Evolutionary conservation across 805 yeast genomes (phyloP), one percentile per base, ranked within the genome.

Genomic region (Lipomyces orientalis): DNA sequence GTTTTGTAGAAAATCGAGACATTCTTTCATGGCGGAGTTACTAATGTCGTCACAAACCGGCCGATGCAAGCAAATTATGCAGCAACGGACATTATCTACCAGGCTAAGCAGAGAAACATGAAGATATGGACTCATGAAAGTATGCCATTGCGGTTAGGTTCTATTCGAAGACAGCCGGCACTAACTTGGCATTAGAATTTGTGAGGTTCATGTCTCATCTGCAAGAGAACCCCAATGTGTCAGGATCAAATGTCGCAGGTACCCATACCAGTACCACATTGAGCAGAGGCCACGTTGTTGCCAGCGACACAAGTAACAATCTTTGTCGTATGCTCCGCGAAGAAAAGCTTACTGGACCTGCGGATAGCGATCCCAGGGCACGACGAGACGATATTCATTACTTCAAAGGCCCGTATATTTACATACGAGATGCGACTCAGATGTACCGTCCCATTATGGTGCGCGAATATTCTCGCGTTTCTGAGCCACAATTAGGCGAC

Each of bases 111-210:
- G 60, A 83, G 83, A 62, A 87, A 86, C 68, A 85, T 90, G 77
- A 91, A 93, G 77, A 90, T 93, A 31, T 94, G 98, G 97, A 86
- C 89, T 52, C 88, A 86, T 74, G 97, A 91, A 64, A 94, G 71
- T 68, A 68, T 19, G 71, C 3, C 2, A 8, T 37, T 39, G 49
- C 49, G 19, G 14, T n/a, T 43, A 43, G n/a, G 1, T 16, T 16
- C 22, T 19, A 57, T 16, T 16, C 22, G 31, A 57, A 7, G 25
- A 19, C 39, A 39, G 37, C 54, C 3, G 7, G 22, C 16, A n/a
- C 52, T 55, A 39, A 25, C 55, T 33, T 5, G 46, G 7, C 33
- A 25, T 19, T 33, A 68, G 71, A 69, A 51, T 60, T 69, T 6
- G 39, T 64, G 29, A 60, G 72, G 6, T 69, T 69, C 31, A 29